Evolutionary conservation across 257 asterid genomes (phyloP).

Genomic region (Solanum acaule): DNA sequence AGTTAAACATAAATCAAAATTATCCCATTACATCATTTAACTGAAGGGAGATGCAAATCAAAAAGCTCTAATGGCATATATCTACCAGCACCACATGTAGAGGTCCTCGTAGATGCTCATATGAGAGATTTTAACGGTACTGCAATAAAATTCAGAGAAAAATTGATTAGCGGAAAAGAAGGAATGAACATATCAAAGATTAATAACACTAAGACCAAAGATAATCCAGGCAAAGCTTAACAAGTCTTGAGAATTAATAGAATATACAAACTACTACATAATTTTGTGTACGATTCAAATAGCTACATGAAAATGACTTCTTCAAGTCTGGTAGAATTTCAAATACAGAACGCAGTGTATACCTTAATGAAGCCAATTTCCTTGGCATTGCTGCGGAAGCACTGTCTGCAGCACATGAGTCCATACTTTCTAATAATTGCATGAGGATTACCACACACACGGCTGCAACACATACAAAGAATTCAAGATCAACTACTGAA

Average conservation of each 20-base stretch:
- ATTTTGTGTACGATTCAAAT: too few species aligned
- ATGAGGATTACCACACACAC: conserved; percentile 12
- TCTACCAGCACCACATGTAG: background rate
- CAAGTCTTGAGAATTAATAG: background rate
- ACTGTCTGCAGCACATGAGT: conserved; percentile 15
- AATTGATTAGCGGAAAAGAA: background rate
- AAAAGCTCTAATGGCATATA: background rate
- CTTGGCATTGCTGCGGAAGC: conserved; percentile 15
- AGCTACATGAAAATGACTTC: background rate
- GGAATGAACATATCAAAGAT: background rate
- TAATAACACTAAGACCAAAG: background rate
- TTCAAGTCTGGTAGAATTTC: too few species aligned
- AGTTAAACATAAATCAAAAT: background rate
- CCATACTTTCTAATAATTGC: conserved; percentile 11
- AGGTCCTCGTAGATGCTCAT: background rate
- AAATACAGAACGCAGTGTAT: background rate
- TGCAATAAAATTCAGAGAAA: background rate
- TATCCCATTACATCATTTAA: conserved; percentile 2
- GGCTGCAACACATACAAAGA: background rate
- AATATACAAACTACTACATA: background rate
- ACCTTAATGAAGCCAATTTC: conserved; percentile 14
- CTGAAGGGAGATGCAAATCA: background rate
- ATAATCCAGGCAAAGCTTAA: background rate
- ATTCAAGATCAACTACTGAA: background rate
- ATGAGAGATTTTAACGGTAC: background rate